Conservation (phyloP, 257 asterid species). For the Nicotiana tomentosiformis region DNA sequence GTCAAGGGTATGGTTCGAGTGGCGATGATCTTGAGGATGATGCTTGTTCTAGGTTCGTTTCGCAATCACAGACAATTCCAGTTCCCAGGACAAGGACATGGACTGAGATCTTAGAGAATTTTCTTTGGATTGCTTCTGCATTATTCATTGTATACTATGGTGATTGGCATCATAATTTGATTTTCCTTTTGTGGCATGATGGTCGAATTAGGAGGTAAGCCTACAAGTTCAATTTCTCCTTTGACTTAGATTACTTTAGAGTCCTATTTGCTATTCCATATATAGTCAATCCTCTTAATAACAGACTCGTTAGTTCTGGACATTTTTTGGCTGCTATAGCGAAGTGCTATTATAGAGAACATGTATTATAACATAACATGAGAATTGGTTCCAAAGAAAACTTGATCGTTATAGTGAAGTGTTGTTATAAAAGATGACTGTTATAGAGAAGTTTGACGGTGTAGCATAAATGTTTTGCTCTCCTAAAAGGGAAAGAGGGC, state of each 20-base stretch:
- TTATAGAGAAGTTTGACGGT: too few relatives aligned
- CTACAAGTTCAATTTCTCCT: not conserved
- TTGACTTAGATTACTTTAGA: not conserved
- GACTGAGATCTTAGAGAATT: slow-evolving; percentile 44
- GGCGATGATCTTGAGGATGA: slow-evolving; percentile 66
- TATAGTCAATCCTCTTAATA: too few relatives aligned
- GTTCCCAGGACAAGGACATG: slow-evolving; percentile 34
- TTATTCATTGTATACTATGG: slow-evolving; percentile 48
- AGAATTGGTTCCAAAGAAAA: too few relatives aligned
- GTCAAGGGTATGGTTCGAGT: slow-evolving; percentile 58
- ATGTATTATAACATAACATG: too few relatives aligned
- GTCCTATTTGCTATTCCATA: not conserved
- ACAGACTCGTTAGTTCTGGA: too few relatives aligned
- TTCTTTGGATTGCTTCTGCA: slow-evolving; percentile 50
- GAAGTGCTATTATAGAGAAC: too few relatives aligned
- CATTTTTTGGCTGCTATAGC: too few relatives aligned
- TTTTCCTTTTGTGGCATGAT: slow-evolving; percentile 48
- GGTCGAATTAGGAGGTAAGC: slow-evolving; percentile 43
- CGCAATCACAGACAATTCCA: slow-evolving; percentile 13
- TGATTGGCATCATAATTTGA: slow-evolving; percentile 41
- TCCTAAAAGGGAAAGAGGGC: not conserved
- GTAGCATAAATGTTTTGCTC: not conserved
- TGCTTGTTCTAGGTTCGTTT: slow-evolving; percentile 41
- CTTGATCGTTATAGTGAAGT: too few relatives aligned
- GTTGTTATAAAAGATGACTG: too few relatives aligned